Percentiles rank a stretch among this genome's conserved stretches.
phyloP scores from a whole-genome alignment of 768 basidiomycete genomes.

The Naganishia kalamii region DNA sequence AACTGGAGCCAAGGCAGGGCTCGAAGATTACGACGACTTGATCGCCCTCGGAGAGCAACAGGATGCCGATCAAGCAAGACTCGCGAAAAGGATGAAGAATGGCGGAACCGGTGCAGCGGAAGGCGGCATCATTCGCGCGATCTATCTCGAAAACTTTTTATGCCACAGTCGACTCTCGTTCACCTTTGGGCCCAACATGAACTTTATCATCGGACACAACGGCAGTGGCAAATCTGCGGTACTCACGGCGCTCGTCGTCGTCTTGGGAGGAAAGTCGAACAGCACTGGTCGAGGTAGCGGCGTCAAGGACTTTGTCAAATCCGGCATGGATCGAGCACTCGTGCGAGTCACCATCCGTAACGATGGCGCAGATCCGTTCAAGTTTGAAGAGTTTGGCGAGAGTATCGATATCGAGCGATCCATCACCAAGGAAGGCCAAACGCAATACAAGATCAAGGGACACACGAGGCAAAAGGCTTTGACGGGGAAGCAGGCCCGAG shows the following conservation, averaged over 20 bases:
- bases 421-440: slow-evolving; percentile 58
- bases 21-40: neutral
- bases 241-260: slow-evolving; percentile 83
- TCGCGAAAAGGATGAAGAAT: neutral
- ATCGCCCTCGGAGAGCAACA: neutral
- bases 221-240: slow-evolving; percentile 97
- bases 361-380: slow-evolving; percentile 81
- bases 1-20: neutral
- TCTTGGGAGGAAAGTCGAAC: slow-evolving; percentile 86
- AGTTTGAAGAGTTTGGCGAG: slow-evolving; percentile 74
- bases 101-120: neutral
- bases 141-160: slow-evolving; percentile 74
- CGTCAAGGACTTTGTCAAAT: slow-evolving; percentile 75
- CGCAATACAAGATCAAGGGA: slow-evolving; percentile 21
- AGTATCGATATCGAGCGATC: slow-evolving; percentile 75
- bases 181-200: slow-evolving; percentile 84
- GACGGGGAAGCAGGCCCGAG: slow-evolving; percentile 72
- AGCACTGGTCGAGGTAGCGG: slow-evolving; percentile 82
- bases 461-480: slow-evolving; percentile 60
- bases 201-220: slow-evolving; percentile 94
- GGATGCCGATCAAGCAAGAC: neutral
- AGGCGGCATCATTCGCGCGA: slow-evolving; percentile 18
- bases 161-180: slow-evolving; percentile 81
- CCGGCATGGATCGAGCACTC: slow-evolving; percentile 70
- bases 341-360: slow-evolving; percentile 81